Evolutionary conservation across 495 filamentous ascomycete genomes (phyloP).

Genomic region (Penicillium paradoxum): DNA sequence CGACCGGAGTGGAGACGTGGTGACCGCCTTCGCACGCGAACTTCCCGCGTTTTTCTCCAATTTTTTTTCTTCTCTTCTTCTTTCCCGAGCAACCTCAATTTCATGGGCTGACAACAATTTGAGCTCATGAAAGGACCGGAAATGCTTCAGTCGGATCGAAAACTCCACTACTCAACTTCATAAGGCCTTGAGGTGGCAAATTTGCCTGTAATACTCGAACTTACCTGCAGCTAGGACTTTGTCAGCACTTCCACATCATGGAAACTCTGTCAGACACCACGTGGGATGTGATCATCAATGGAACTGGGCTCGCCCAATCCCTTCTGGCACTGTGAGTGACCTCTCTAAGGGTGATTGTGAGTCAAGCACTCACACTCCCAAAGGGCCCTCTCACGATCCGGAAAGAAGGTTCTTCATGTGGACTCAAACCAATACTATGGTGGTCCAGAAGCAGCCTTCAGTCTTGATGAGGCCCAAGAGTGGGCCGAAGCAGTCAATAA

Average conservation of each 20-base stretch:
- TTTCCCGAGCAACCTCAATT: background rate
- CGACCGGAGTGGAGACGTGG: slow-evolving; percentile 5
- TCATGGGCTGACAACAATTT: background rate
- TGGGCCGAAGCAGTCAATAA: slow-evolving; percentile 58
- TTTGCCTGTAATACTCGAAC: slow-evolving; percentile 23
- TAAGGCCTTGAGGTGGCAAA: slow-evolving; percentile 23
- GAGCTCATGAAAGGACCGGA: slow-evolving; percentile 1
- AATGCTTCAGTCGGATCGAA: slow-evolving; percentile 6
- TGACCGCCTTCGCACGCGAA: slow-evolving; percentile 7
- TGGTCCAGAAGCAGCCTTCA: slow-evolving; percentile 78
- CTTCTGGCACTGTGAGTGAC: slow-evolving; percentile 82
- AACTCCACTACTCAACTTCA: slow-evolving; percentile 23
- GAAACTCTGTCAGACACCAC: slow-evolving; percentile 71
- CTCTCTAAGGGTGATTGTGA: slow-evolving; percentile 16
- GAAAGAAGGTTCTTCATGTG: slow-evolving; percentile 86
- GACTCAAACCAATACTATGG: slow-evolving; percentile 89
- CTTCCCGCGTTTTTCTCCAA: slow-evolving; percentile 5
- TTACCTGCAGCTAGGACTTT: slow-evolving; percentile 21
- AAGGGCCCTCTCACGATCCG: slow-evolving; percentile 86
- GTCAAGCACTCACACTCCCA: slow-evolving; percentile 51
- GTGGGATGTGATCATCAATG: slow-evolving; percentile 90
- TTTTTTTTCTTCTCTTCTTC: slow-evolving; percentile 9
- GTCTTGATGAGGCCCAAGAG: slow-evolving; percentile 70
- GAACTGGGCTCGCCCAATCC: slow-evolving; percentile 85
- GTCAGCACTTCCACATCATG: slow-evolving; percentile 47